These are phyloP conservation scores for Myxozyma udenii DNA, from an alignment of 805 yeast species.

Conservation along the genomic window DNA sequence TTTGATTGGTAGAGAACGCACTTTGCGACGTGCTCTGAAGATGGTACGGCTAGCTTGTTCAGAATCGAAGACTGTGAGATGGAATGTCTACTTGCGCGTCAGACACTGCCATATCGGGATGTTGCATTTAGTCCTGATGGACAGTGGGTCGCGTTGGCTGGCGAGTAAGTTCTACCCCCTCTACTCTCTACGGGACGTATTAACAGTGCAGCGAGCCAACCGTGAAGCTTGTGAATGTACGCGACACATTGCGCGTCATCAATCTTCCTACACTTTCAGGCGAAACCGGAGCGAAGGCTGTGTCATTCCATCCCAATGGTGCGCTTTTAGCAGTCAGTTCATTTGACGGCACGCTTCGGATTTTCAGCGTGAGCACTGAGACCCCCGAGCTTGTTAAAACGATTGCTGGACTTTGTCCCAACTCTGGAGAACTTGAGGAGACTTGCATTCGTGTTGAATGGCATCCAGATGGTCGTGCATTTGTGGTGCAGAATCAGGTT, in stretches of 20 bases:
- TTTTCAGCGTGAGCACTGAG: conserved; percentile 34
- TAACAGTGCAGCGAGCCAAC: conserved; percentile 32
- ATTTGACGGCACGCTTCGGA: conserved; percentile 38
- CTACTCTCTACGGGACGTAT: not conserved
- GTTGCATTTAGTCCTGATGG: conserved; percentile 39
- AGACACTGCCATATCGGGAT: conserved; percentile 38
- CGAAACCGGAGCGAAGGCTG: conserved; percentile 48
- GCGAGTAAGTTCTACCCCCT: conserved; percentile 32
- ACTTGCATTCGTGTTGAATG: conserved; percentile 59
- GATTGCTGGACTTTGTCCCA: conserved; percentile 35
- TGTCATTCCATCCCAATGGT: conserved; percentile 43
- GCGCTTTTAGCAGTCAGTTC: conserved; percentile 35
- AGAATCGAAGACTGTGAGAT: conserved; percentile 31
- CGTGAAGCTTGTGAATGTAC: conserved; percentile 35
- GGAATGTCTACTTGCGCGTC: conserved; percentile 32
- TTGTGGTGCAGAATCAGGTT: conserved; percentile 62
- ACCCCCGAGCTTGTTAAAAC: conserved; percentile 29
- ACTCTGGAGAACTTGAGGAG: conserved; percentile 41
- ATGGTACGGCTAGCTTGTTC: conserved; percentile 41
- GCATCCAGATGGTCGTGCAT: conserved; percentile 65
- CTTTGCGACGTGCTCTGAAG: conserved; percentile 47
- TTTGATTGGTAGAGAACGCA: conserved; percentile 11
- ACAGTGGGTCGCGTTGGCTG: conserved; percentile 38
- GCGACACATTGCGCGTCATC: conserved; percentile 41
- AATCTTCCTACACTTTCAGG: conserved; percentile 40